A percentile compares a stretch with the other conserved stretches of the same genome.
Conservation (phyloP, 2,329 filamentous ascomycete species). For the Cladobotryum mycophilum region DNA sequence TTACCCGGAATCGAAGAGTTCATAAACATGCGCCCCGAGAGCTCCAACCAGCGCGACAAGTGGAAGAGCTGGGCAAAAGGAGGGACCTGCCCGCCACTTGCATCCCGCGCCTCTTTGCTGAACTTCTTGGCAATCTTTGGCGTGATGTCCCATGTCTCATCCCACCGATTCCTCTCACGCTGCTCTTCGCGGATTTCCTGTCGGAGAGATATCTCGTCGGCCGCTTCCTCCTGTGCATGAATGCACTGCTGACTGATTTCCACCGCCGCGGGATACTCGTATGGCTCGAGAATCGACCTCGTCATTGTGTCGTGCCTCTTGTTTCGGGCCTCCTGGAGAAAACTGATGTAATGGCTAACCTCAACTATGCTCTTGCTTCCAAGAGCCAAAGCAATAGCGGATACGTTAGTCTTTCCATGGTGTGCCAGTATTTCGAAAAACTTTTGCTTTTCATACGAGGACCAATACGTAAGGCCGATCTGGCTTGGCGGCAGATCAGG, state of each 20-base stretch:
- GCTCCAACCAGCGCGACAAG: slow-evolving; percentile 51
- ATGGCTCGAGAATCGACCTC: slow-evolving; percentile 32
- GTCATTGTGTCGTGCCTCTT: slow-evolving; percentile 31
- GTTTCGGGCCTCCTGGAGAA: slow-evolving; percentile 49
- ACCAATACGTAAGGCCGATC: slow-evolving; percentile 67
- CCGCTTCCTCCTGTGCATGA: slow-evolving; percentile 59
- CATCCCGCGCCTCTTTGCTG: slow-evolving; percentile 18
- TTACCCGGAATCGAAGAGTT: slow-evolving; percentile 55
- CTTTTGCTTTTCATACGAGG: slow-evolving; percentile 58
- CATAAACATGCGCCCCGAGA: slow-evolving; percentile 70
- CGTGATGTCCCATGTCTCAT: slow-evolving; percentile 60
- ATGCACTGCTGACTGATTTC: slow-evolving; percentile 66
- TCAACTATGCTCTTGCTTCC: slow-evolving; percentile 69
- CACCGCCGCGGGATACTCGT: slow-evolving; percentile 62
- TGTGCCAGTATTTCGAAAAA: slow-evolving; percentile 62
- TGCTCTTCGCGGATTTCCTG: slow-evolving; percentile 59
- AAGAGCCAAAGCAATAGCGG: slow-evolving; percentile 56
- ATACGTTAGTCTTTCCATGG: slow-evolving; percentile 56
- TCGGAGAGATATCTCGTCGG: slow-evolving; percentile 56
- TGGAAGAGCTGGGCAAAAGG: slow-evolving; percentile 53
- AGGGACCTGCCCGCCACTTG: slow-evolving; percentile 23
- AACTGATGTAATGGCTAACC: slow-evolving; percentile 60
- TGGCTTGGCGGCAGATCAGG: slow-evolving; percentile 42
- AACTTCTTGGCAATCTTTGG: slow-evolving; percentile 27
- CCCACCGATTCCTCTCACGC: slow-evolving; percentile 55